Evolutionary conservation across 805 yeast genomes (phyloP).

Genomic region (Candida silvicultrix): DNA sequence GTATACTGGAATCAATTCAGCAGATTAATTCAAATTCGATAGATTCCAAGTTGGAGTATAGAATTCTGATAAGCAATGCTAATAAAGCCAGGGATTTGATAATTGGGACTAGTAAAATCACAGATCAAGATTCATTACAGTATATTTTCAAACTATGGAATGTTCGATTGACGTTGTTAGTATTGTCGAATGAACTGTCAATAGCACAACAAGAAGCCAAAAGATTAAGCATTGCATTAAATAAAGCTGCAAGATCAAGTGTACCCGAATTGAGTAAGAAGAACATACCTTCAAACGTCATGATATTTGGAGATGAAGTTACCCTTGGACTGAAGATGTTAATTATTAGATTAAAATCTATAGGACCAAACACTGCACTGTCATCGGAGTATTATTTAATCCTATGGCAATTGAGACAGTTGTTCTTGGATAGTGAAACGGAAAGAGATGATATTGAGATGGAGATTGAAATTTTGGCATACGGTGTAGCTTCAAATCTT

Average conservation of each 20-base stretch:
- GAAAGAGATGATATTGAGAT: neutral
- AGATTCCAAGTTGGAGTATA: neutral
- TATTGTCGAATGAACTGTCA: slow-evolving; percentile 16
- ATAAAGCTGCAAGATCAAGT: neutral
- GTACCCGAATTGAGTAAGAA: neutral
- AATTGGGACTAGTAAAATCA: neutral
- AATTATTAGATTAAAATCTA: slow-evolving; percentile 17
- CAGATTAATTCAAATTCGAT: neutral
- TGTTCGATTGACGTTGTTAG: slow-evolving; percentile 12
- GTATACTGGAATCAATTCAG: neutral
- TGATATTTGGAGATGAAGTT: slow-evolving; percentile 10
- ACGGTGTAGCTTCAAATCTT: slow-evolving; percentile 18
- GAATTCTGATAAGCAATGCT: neutral
- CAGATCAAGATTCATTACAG: neutral
- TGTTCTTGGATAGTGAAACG: neutral
- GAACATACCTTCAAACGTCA: neutral
- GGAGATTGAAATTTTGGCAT: slow-evolving; percentile 9
- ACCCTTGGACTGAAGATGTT: slow-evolving; percentile 18
- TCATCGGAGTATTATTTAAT: slow-evolving; percentile 10
- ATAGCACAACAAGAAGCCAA: slow-evolving; percentile 22
- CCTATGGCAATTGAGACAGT: slow-evolving; percentile 11
- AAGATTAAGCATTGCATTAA: slow-evolving; percentile 15
- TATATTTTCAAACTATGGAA: slow-evolving; percentile 16
- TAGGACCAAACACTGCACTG: slow-evolving; percentile 14
- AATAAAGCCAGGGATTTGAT: neutral